Percentiles rank a stretch among this genome's conserved stretches.
These are phyloP conservation scores for Aspergillus cejpii DNA, from an alignment of 2,329 filamentous ascomycete genomes.

Conservation along the genomic window DNA sequence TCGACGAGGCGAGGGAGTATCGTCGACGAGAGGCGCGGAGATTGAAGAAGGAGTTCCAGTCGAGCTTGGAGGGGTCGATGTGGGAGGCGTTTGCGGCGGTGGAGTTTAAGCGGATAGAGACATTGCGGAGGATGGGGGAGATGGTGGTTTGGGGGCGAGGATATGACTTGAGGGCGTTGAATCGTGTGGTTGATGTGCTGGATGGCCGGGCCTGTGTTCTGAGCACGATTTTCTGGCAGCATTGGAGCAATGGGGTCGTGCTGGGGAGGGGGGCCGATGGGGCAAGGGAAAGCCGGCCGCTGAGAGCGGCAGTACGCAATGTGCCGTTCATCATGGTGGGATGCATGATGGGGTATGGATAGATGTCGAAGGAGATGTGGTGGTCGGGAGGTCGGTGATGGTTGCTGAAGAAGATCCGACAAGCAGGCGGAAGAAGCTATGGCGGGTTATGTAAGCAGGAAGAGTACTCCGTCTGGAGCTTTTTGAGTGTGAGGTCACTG, in stretches of 20 bases:
- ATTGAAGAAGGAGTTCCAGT: slow-evolving; percentile 91
- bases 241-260: slow-evolving; percentile 15
- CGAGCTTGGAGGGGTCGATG: slow-evolving; percentile 45
- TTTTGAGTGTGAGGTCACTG: too few relatives aligned
- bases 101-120: slow-evolving; percentile 24
- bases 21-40: slow-evolving; percentile 78
- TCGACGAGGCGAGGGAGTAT: slow-evolving; percentile 72
- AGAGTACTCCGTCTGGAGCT: background rate
- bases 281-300: slow-evolving; percentile 23
- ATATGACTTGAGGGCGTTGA: slow-evolving; percentile 7
- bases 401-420: background rate
- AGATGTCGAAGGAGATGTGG: slow-evolving; percentile 11
- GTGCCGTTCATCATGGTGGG: slow-evolving; percentile 25
- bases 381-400: slow-evolving; percentile 9
- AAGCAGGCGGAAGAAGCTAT: slow-evolving; percentile 5
- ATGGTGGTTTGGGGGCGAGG: slow-evolving; percentile 9
- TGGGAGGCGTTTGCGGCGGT: slow-evolving; percentile 25
- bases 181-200: slow-evolving; percentile 19
- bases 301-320: slow-evolving; percentile 29
- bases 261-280: slow-evolving; percentile 20
- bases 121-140: slow-evolving; percentile 7
- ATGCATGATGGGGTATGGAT: slow-evolving; percentile 20
- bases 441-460: slow-evolving; percentile 19
- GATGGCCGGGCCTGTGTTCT: slow-evolving; percentile 22
- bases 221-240: slow-evolving; percentile 16